Evolutionary conservation across 2,329 filamentous ascomycete genomes (phyloP).

Genomic region (Fusarium oligoseptatum): DNA sequence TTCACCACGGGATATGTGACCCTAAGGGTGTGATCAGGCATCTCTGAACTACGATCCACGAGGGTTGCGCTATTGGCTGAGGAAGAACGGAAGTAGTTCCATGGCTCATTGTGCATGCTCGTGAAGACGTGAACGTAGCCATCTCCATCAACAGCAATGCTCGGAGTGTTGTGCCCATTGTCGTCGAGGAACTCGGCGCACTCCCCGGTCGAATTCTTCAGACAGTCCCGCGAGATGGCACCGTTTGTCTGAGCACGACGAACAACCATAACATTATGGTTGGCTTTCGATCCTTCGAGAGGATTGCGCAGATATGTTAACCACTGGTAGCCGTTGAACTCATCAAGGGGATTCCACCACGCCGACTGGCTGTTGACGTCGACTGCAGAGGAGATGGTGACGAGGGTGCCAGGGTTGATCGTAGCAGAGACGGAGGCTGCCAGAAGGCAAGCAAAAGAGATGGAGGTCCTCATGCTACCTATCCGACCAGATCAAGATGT

Average conservation of each 20-base stretch:
- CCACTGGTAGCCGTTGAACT: slow-evolving; percentile 42
- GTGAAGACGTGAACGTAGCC: slow-evolving; percentile 47
- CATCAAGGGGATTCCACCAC: slow-evolving; percentile 46
- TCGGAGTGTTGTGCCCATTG: slow-evolving; percentile 42
- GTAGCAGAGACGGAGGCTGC: slow-evolving; percentile 18
- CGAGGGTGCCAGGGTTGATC: slow-evolving; percentile 25
- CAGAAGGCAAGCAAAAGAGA: slow-evolving; percentile 16
- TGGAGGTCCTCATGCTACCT: slow-evolving; percentile 6
- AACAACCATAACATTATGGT: slow-evolving; percentile 46
- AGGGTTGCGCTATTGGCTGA: slow-evolving; percentile 39
- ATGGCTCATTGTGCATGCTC: slow-evolving; percentile 46
- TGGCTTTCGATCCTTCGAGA: slow-evolving; percentile 29
- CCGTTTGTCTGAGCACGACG: slow-evolving; percentile 35
- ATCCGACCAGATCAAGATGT: background rate
- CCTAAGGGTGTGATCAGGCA: slow-evolving; percentile 37
- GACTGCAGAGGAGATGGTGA: slow-evolving; percentile 34
- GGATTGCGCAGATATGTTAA: slow-evolving; percentile 44
- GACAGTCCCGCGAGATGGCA: slow-evolving; percentile 39
- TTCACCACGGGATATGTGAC: slow-evolving; percentile 32
- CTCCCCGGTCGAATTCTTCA: slow-evolving; percentile 31
- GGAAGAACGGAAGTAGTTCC: slow-evolving; percentile 44
- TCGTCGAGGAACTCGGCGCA: slow-evolving; percentile 43
- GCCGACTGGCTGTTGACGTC: slow-evolving; percentile 42
- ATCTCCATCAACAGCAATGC: slow-evolving; percentile 41
- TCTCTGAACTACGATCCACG: slow-evolving; percentile 33